Base-by-base conservation (phyloP, 352 stramenopile species). In the Phytopythium vexans region DNA sequence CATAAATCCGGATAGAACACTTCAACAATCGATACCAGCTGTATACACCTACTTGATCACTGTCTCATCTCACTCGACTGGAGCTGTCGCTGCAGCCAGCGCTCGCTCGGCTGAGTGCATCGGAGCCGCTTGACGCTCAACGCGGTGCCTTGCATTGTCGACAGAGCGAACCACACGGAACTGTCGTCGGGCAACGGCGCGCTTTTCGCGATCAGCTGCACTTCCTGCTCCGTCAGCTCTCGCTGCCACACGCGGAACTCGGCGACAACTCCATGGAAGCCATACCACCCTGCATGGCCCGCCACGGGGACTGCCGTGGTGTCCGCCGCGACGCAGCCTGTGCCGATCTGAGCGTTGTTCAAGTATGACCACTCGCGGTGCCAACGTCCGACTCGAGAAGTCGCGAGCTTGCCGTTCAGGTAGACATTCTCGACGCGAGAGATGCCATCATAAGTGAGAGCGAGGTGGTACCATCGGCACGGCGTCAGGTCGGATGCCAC, bases 251-350 rank as follows among this genome's bases (percentile, higher is more conserved):
- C 58, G 6, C 60, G 45, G 15, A 67, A 52, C 37, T 78, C 65
- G 36, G 75, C 56, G 31, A 80, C 53, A 9, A 69, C 31, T 4
- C 67, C 73, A 21, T 74, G 60, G 48, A 83, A 80, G n/a, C 59
- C 70, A 46, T 80, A 80, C 64, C 64, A 78, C 3, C 63, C 72
- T 4, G 56, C 57, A 38, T 60, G 67, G 10, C 52, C 41, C 39
- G 36, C 21, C 8, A 56, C 41, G 8, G 67, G 66, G 14, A 49
- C 70, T 35, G 60, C 54, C 4, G 42, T 54, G 11, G 38, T 52
- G n/a, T 34, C 43, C 6, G 49, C 54, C 11, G 64, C 72, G 27
- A 75, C 38, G 41, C 58, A 42, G 6, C 38, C 38, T 15, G 38
- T 15, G 38, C 38, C 38, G 8, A 42, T n/a, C 16, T 42, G 38